Evolutionary conservation across 2,329 filamentous ascomycete species (phyloP), one percentile per base, ranked within the genome.

Genomic region (Pseudocercospora vitis): DNA sequence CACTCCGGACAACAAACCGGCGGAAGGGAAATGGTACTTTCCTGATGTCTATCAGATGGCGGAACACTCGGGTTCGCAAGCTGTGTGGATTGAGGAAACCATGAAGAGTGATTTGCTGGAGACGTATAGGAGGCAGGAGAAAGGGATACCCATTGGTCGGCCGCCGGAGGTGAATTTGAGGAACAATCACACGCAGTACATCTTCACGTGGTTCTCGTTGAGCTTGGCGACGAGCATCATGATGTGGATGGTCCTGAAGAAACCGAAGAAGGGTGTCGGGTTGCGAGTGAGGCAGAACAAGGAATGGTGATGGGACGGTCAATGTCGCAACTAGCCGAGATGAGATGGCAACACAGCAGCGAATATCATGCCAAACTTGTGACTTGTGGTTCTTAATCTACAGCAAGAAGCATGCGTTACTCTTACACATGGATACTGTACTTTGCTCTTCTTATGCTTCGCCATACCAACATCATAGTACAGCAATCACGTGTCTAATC

Each of bases 161-260:
- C 76, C 89, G 5, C 82, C 94, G 3, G 90, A 95, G 74, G 91
- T 99, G 56, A 95, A 95, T 70, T 76, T 99, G 68, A 83, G 90
- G 70, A 99, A 99, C 71, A 97, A 95, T 74, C 94, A 99, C 73
- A 85, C 89, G 60, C 94, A 97, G 78, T 99, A 99, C 73, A 99
- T 99, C 63, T 94, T 96, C 72, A 99, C 94, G 62, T 99, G 94
- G 94, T 97, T 89, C 88, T 58, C 81, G 95, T 59, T 87, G 84
- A 53, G 72, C 87, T 33, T 62, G 26, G 91, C 91, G 53, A 99
- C 94, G 32, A 85, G 89, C 9, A 82, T 99, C 68, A 99, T 99
- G 94, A 78, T 99, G 68, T 96, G 87, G 81, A 91, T 97, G 88
- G 85, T 99, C 31, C 77, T 96, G 57, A 91, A 88, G 72, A 96